Evolutionary conservation across 495 filamentous ascomycete genomes (phyloP), one percentile per base, ranked within the genome.

Genomic region (Penicillium angulare): DNA sequence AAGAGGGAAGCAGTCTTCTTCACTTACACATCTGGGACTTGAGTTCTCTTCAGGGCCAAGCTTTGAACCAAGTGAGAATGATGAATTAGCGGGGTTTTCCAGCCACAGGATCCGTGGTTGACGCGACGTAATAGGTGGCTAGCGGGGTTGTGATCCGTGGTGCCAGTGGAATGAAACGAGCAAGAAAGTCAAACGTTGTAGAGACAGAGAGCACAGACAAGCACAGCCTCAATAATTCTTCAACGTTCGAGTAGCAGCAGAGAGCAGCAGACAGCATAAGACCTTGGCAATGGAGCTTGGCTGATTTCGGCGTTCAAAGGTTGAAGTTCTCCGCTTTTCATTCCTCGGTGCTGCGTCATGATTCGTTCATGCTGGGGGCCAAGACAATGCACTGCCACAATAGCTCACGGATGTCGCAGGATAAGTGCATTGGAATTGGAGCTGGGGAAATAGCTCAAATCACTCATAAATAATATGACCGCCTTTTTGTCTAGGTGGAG

Each of bases 61-160:
- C 45, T 52, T 46, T 41, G 27, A 48, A 35, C 17, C 35, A 49
- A 49, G 46, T 50, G 42, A 53, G 55, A 47, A 27, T 36, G 40
- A 32, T 41, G 42, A 41, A 41, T 38, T 40, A 29, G 51, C 38
- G 54, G 46, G 52, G 43, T 18, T 13, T 39, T 55, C 39, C 50
- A 64, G 54, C 61, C 61, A 61, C 61, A 53, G 23, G 36, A 50
- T 38, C 36, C 42, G 26, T 50, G 47, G 52, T 36, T 50, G 18
- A 32, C 3, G 23, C 29, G 49, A 49, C 52, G 56, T 50, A 49
- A 56, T 24, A n/a, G 16, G n/a, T 15, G 24, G 15, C 10, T 21
- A 17, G 27, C 26, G 38, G 20, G 24, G 26, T 10, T 29, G 39
- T 24, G 39, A 32, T 45, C 43, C 49, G 46, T 57, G 31, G 36